Percentiles rank a stretch among this genome's conserved stretches.
phyloP scores from a whole-genome alignment of 1,284 basidiomycete genomes.

The Leccinum pachyderme region DNA sequence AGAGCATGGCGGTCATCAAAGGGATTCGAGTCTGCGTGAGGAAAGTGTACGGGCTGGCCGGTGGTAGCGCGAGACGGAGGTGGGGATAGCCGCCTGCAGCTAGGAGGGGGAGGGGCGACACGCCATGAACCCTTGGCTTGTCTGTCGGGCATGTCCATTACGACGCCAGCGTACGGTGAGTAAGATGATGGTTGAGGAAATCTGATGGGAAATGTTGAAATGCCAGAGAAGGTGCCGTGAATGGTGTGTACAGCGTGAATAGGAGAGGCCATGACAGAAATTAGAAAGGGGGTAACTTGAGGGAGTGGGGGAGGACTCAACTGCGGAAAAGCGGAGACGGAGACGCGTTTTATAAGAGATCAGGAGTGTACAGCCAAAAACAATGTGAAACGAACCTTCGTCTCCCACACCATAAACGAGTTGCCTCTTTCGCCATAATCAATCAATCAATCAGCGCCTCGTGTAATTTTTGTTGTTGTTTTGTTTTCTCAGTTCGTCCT shows the following conservation, averaged over 20 bases:
- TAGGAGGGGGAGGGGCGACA: slow-evolving; percentile 19
- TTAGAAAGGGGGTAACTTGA: slow-evolving; percentile 1
- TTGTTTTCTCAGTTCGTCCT: background rate
- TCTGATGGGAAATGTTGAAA: slow-evolving; percentile 20
- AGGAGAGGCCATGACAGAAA: slow-evolving; percentile 25
- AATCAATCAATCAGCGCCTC: slow-evolving; percentile 8
- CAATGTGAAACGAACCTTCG: slow-evolving; percentile 15
- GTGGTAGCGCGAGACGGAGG: slow-evolving; percentile 14
- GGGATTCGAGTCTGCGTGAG: slow-evolving; percentile 16
- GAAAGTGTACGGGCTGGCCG: slow-evolving; percentile 23
- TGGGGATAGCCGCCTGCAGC: slow-evolving; percentile 28
- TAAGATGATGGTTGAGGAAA: slow-evolving; percentile 10
- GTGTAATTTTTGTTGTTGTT: slow-evolving; percentile 17
- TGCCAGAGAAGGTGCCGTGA: slow-evolving; percentile 31
- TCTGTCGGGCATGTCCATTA: slow-evolving; percentile 25
- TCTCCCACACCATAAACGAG: slow-evolving; percentile 16
- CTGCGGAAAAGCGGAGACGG: background rate
- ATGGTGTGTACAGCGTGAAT: slow-evolving; percentile 34
- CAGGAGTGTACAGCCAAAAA: slow-evolving; percentile 15
- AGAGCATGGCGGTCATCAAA: slow-evolving; percentile 27
- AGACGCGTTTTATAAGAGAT: slow-evolving; percentile 22
- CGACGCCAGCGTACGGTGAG: slow-evolving; percentile 30
- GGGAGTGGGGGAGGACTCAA: background rate
- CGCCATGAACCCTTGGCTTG: slow-evolving; percentile 28
- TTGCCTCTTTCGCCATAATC: slow-evolving; percentile 24